Conservation (phyloP, 2,329 filamentous ascomycete genomes). For the Colletotrichum sansevieriae region DNA sequence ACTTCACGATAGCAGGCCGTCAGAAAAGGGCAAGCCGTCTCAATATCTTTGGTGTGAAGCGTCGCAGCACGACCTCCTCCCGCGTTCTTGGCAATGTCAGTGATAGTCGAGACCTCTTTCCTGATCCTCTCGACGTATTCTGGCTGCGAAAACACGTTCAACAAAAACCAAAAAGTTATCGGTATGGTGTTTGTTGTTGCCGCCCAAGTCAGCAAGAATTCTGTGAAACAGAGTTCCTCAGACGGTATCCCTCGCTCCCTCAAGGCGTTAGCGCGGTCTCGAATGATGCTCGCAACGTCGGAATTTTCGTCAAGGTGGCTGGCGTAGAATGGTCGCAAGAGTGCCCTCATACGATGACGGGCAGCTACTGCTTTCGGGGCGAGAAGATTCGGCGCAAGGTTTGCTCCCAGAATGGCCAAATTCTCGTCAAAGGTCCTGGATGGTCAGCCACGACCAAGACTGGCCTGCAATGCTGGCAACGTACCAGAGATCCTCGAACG, state of each 20-base stretch:
- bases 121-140: slow-evolving; percentile 47
- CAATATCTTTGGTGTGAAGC: slow-evolving; percentile 52
- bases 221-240: slow-evolving; percentile 47
- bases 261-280: slow-evolving; percentile 45
- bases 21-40: slow-evolving; percentile 56
- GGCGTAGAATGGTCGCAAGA: slow-evolving; percentile 50
- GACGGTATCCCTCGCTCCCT: slow-evolving; percentile 48
- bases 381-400: slow-evolving; percentile 45
- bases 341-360: slow-evolving; percentile 42
- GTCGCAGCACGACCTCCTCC: slow-evolving; percentile 40
- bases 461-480: slow-evolving; percentile 13
- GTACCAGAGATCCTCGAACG: slow-evolving; percentile 55
- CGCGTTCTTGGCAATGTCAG: slow-evolving; percentile 14
- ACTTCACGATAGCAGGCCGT: slow-evolving; percentile 59
- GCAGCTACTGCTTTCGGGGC: slow-evolving; percentile 46
- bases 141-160: slow-evolving; percentile 47
- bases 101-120: slow-evolving; percentile 47
- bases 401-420: slow-evolving; percentile 47
- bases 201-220: slow-evolving; percentile 50
- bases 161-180: slow-evolving; percentile 53
- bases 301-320: slow-evolving; percentile 44
- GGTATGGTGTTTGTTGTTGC: slow-evolving; percentile 54
- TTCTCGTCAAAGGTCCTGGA: slow-evolving; percentile 46
- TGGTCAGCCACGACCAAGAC: background rate
- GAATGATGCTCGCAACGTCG: slow-evolving; percentile 48